Conservation (phyloP, 2,329 filamentous ascomycete species). For the Talaromyces sp. region DNA sequence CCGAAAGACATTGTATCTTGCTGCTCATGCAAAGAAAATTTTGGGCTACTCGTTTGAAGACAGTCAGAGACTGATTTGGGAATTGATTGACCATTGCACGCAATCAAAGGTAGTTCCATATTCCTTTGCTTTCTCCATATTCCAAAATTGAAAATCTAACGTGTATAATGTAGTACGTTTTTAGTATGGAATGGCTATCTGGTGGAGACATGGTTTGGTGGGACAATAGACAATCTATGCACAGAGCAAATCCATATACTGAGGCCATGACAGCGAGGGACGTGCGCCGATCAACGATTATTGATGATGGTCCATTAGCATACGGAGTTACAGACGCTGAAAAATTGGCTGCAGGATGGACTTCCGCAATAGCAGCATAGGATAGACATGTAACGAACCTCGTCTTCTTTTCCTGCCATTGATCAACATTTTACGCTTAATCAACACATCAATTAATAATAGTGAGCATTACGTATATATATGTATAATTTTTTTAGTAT, state of each 20-base stretch:
- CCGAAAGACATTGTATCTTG: slow-evolving; percentile 19
- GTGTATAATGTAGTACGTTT: slow-evolving; percentile 18
- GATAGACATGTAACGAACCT: neutral
- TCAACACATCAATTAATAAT: too few relatives aligned
- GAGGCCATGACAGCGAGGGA: slow-evolving; percentile 21
- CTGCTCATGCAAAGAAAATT: slow-evolving; percentile 21
- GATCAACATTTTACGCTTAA: too few relatives aligned
- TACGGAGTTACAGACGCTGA: slow-evolving; percentile 18
- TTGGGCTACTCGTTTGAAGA: slow-evolving; percentile 16
- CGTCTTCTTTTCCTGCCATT: too few relatives aligned
- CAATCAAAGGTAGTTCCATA: slow-evolving; percentile 15
- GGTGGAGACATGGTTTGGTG: slow-evolving; percentile 25
- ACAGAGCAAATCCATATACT: slow-evolving; percentile 21
- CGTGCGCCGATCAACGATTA: slow-evolving; percentile 21
- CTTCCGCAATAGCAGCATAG: neutral
- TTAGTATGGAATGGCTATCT: slow-evolving; percentile 20
- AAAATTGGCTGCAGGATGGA: neutral
- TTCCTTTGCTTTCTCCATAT: neutral
- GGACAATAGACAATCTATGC: slow-evolving; percentile 26
- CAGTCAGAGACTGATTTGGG: slow-evolving; percentile 22
- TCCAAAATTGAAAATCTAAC: neutral
- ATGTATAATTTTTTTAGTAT: too few relatives aligned
- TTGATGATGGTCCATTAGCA: slow-evolving; percentile 20
- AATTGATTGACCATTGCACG: slow-evolving; percentile 21
- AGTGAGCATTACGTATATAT: too few relatives aligned